phyloP scores from a whole-genome alignment of 2,329 filamentous ascomycete genomes.

The Cytospora mali region DNA sequence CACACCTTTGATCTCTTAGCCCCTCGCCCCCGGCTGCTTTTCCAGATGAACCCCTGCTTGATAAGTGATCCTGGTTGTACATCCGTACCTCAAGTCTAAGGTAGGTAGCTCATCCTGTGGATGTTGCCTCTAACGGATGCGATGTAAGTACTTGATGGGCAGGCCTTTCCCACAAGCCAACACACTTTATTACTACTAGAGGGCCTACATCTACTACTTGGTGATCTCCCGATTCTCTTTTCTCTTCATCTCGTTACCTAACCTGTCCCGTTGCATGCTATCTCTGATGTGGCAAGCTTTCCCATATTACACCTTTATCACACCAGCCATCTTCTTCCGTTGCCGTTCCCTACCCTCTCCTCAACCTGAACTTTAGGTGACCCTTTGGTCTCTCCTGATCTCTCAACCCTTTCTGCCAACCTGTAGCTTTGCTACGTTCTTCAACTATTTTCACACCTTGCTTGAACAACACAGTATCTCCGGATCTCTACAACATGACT shows the following conservation, averaged over 20 bases:
- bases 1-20: slow-evolving; percentile 29
- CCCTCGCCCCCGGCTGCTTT: slow-evolving; percentile 25
- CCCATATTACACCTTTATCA: slow-evolving; percentile 49
- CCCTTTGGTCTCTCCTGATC: slow-evolving; percentile 35
- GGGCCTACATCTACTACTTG: slow-evolving; percentile 25
- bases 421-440: not conserved
- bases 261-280: slow-evolving; percentile 36
- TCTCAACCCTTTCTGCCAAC: slow-evolving; percentile 23
- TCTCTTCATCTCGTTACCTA: slow-evolving; percentile 38
- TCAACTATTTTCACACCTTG: slow-evolving; percentile 19
- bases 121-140: slow-evolving; percentile 20
- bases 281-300: slow-evolving; percentile 35
- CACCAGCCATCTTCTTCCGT: slow-evolving; percentile 40
- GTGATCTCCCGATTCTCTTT: slow-evolving; percentile 29
- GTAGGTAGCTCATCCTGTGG: slow-evolving; percentile 16
- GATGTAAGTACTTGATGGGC: slow-evolving; percentile 8
- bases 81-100: slow-evolving; percentile 27
- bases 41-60: slow-evolving; percentile 22
- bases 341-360: slow-evolving; percentile 35
- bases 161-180: slow-evolving; percentile 14
- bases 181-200: slow-evolving; percentile 13
- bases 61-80: slow-evolving; percentile 29
- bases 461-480: not conserved
- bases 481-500: slow-evolving; percentile 46
- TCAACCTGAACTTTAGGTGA: slow-evolving; percentile 32